A percentile compares a stretch with the other conserved stretches of the same genome.
Conservation (phyloP, 2,329 filamentous ascomycete species). For the Trichoderma koningiopsis region DNA sequence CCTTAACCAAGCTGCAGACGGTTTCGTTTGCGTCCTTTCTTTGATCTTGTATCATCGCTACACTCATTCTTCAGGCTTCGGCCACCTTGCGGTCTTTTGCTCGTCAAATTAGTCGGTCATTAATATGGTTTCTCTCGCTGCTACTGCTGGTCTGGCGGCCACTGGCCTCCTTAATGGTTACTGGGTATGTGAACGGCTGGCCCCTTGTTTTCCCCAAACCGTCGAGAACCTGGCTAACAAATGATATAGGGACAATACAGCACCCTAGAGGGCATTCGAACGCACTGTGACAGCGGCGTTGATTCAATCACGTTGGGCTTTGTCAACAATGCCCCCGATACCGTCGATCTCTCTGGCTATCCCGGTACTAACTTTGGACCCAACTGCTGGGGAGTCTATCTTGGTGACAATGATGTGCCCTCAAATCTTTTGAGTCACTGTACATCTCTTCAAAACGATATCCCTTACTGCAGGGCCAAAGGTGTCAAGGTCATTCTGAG, state of each 20-base stretch:
- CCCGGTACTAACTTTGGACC: constrained; percentile 46
- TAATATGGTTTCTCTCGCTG: constrained; percentile 32
- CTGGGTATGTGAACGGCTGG: constrained; percentile 38
- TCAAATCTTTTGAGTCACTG: constrained; percentile 43
- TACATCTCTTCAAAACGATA: constrained; percentile 41
- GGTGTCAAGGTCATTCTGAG: constrained; percentile 49
- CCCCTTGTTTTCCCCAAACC: not conserved
- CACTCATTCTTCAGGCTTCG: constrained; percentile 34
- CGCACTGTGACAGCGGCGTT: constrained; percentile 43
- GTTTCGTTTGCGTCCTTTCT: constrained; percentile 45
- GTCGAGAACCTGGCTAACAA: not conserved
- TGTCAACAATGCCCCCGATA: constrained; percentile 42
- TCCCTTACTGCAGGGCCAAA: constrained; percentile 44
- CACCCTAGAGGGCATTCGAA: constrained; percentile 35
- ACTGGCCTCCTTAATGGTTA: constrained; percentile 44
- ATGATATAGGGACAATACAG: constrained; percentile 41
- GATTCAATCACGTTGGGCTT: constrained; percentile 45
- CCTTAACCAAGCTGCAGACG: constrained; percentile 39
- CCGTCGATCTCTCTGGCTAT: constrained; percentile 41
- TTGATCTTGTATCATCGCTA: constrained; percentile 38
- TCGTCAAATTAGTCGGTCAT: constrained; percentile 22
- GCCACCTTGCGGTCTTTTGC: constrained; percentile 40
- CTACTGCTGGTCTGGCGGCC: constrained; percentile 30
- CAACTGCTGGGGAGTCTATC: constrained; percentile 41
- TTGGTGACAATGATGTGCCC: constrained; percentile 29